Conservation (phyloP, 768 basidiomycete genomes). For the Boletales sp. region DNA sequence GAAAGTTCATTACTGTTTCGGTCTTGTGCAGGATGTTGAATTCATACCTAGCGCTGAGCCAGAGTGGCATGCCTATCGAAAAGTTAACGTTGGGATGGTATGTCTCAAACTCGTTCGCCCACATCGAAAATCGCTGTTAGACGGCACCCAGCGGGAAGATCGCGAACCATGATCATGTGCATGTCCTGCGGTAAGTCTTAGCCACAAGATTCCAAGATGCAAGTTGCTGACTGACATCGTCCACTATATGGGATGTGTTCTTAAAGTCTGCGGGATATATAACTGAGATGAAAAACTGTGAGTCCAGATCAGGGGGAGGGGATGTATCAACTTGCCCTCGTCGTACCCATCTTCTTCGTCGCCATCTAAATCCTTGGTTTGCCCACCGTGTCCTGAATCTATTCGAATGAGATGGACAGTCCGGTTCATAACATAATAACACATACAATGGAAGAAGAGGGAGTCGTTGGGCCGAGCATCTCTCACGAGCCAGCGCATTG, state of each 20-base stretch:
- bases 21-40: not conserved
- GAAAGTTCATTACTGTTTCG: not conserved
- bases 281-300: conserved; percentile 37
- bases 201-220: not conserved
- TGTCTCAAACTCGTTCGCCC: conserved; percentile 23
- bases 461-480: conserved; percentile 81
- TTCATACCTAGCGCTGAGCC: conserved; percentile 74
- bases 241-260: conserved; percentile 72
- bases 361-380: conserved; percentile 77
- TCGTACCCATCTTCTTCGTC: conserved; percentile 85
- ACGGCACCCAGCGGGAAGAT: conserved; percentile 83
- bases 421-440: not conserved
- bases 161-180: conserved; percentile 76
- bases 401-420: not conserved
- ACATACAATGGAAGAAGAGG: conserved; percentile 84
- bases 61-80: conserved; percentile 77
- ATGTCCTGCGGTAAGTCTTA: conserved; percentile 44
- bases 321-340: conserved; percentile 47
- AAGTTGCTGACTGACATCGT: conserved; percentile 63
- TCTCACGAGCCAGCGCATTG: conserved; percentile 90
- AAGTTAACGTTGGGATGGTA: not conserved
- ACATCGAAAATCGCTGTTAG: conserved; percentile 82
- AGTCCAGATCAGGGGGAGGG: conserved; percentile 1
- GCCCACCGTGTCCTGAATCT: conserved; percentile 96
- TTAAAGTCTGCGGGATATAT: conserved; percentile 84